Base-by-base conservation (phyloP, 768 basidiomycete species). In the Mycena galopus region DNA sequence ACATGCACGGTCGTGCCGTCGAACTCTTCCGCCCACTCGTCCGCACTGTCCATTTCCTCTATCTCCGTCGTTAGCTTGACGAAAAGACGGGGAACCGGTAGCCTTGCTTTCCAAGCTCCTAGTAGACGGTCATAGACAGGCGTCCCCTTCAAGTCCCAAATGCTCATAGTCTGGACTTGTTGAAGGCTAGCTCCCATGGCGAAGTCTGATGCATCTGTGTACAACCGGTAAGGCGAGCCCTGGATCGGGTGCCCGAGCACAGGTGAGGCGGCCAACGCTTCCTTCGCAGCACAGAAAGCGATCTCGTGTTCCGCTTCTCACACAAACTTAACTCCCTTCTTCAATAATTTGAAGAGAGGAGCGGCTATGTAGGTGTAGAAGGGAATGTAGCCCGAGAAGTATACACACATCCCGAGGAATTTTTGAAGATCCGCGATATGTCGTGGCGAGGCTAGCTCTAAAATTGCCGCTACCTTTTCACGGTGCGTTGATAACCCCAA, bases 331-430 rank as follows among this genome's bases (percentile, higher is more conserved):
- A n/a, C n/a, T n/a, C n/a, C n/a, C n/a, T n/a, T n/a, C n/a, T n/a
- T n/a, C n/a, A n/a, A n/a, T n/a, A n/a, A n/a, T n/a, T n/a, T n/a
- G n/a, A n/a, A n/a, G n/a, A n/a, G n/a, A n/a, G n/a, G n/a, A n/a
- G n/a, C n/a, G n/a, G n/a, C 78, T 14, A 80, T 77, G 35, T 58
- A 74, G 1, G 79, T 72, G 69, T 80, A 81, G 65, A 53, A 79
- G 0, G 78, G 78, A 50, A 81, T 80, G 65, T 78, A 81, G 6
- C 71, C 30, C 4, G 78, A 58, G 56, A 81, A 81, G 58, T 81
- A 81, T 0, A 77, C 75, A 3, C 77, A 73, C 78, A 76, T 79
- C 4, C 80, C 80, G 7, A 81, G 60, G 67, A 79, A 80, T 4
- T 67, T 77, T 32, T 77, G 76, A 27, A 80, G 44, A 21, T 76